Percentiles rank a stretch among this genome's conserved stretches.
Evolutionary conservation across 2,329 filamentous ascomycete genomes (phyloP).

Genomic region (Ascochyta fabae): DNA sequence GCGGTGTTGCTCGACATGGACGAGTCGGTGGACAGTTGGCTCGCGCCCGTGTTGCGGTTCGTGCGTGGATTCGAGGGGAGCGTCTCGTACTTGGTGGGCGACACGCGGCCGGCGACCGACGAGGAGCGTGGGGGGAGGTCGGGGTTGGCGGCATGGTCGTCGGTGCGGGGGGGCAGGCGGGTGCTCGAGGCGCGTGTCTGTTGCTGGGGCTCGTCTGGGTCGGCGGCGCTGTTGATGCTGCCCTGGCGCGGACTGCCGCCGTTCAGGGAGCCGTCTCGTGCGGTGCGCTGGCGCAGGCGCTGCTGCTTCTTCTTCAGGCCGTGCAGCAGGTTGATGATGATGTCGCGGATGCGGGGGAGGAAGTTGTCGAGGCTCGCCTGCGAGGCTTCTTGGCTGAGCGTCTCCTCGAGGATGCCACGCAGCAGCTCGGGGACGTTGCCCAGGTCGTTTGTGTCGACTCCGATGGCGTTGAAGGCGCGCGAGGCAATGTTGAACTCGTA

Average conservation of each 20-base stretch:
- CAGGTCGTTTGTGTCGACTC: slow-evolving; percentile 91
- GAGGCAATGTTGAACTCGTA: slow-evolving; percentile 99
- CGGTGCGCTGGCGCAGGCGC: slow-evolving; percentile 69
- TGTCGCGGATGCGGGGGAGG: slow-evolving; percentile 91
- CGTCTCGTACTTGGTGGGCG: slow-evolving; percentile 52
- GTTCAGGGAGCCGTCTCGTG: slow-evolving; percentile 55
- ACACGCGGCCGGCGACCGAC: slow-evolving; percentile 53
- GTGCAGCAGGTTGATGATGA: slow-evolving; percentile 96
- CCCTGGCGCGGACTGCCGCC: slow-evolving; percentile 49
- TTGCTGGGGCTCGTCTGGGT: slow-evolving; percentile 49
- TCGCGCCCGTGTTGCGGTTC: slow-evolving; percentile 42
- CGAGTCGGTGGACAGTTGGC: slow-evolving; percentile 55
- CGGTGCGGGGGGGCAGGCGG: slow-evolving; percentile 49
- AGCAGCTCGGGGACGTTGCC: slow-evolving; percentile 94
- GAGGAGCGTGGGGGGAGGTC: slow-evolving; percentile 58
- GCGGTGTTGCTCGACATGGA: slow-evolving; percentile 75
- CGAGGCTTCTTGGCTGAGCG: slow-evolving; percentile 93
- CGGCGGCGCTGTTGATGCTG: slow-evolving; percentile 42
- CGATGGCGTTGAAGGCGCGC: slow-evolving; percentile 94
- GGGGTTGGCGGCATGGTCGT: slow-evolving; percentile 49
- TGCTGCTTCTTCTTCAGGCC: slow-evolving; percentile 97
- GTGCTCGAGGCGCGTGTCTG: slow-evolving; percentile 52
- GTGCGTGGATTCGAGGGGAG: slow-evolving; percentile 44
- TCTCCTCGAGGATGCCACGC: slow-evolving; percentile 90
- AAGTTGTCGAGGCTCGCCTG: slow-evolving; percentile 93